Conservation (phyloP, 1,139 yeast genomes). For the Blastobotrys capitulatus region DNA sequence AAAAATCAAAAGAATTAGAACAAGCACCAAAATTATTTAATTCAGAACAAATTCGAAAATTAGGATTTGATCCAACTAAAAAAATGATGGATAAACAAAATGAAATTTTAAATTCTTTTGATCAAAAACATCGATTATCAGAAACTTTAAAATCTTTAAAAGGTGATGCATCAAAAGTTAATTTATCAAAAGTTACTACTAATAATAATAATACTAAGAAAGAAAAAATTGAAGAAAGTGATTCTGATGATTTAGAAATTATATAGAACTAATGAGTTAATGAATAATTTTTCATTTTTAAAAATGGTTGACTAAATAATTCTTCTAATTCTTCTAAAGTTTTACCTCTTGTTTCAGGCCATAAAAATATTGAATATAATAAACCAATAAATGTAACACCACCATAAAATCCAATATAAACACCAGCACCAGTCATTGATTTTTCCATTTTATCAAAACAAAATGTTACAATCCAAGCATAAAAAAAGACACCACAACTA, state of each 20-base stretch:
- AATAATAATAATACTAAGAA: neutral
- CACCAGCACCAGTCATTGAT: slow-evolving; percentile 54
- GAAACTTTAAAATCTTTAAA: neutral
- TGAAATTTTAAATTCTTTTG: neutral
- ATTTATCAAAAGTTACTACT: neutral
- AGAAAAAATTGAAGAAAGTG: slow-evolving; percentile 11
- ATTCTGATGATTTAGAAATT: slow-evolving; percentile 38
- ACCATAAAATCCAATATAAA: slow-evolving; percentile 58
- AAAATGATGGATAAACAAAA: neutral
- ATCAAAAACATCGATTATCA: neutral
- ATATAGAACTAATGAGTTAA: slow-evolving; percentile 9
- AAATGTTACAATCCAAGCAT: slow-evolving; percentile 58
- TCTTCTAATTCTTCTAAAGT: slow-evolving; percentile 28
- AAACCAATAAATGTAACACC: slow-evolving; percentile 56
- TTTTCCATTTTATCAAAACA: slow-evolving; percentile 50
- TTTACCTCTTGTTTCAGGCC: slow-evolving; percentile 41
- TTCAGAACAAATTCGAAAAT: slow-evolving; percentile 28
- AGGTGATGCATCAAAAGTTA: slow-evolving; percentile 1
- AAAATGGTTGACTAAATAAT: slow-evolving; percentile 32
- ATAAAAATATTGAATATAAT: slow-evolving; percentile 43
- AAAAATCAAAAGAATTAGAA: slow-evolving; percentile 26
- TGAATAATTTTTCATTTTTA: neutral
- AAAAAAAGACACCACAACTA: slow-evolving; percentile 48
- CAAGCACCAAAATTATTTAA: slow-evolving; percentile 26
- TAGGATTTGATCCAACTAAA: slow-evolving; percentile 34